Evolutionary conservation across 148 eudicot genomes (phyloP).

Genomic region (Drosera capensis): DNA sequence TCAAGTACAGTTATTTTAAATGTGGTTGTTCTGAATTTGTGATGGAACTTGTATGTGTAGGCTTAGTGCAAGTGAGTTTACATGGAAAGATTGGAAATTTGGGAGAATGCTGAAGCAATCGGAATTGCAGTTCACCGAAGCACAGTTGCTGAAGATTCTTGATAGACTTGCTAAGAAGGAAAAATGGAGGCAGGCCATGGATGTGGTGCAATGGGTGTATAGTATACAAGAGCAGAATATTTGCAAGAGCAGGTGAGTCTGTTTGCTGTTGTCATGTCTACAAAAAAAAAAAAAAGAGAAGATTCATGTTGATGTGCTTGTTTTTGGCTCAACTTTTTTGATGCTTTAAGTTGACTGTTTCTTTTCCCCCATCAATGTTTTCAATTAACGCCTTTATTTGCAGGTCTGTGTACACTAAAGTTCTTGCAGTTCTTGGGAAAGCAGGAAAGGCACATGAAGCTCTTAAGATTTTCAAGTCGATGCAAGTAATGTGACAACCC

Average conservation of each 20-base stretch:
- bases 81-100: slow-evolving; percentile 78
- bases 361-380: background rate
- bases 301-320: background rate
- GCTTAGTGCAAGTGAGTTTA: slow-evolving; percentile 44
- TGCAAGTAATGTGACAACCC: slow-evolving; percentile 52
- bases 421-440: slow-evolving; percentile 74
- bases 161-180: slow-evolving; percentile 58
- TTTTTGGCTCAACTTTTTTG: background rate
- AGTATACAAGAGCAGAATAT: slow-evolving; percentile 39
- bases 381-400: background rate
- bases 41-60: too few relatives aligned
- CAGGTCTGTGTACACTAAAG: slow-evolving; percentile 93
- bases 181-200: slow-evolving; percentile 67
- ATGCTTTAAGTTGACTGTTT: background rate
- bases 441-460: slow-evolving; percentile 74
- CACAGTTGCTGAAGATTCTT: slow-evolving; percentile 68
- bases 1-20: too few relatives aligned
- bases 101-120: slow-evolving; percentile 66
- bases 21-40: slow-evolving; percentile 2
- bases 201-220: slow-evolving; percentile 86
- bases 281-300: too few relatives aligned
- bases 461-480: slow-evolving; percentile 58
- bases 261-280: background rate
- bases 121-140: slow-evolving; percentile 55
- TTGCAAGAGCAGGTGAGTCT: slow-evolving; percentile 73